Conservation (phyloP, 1,284 basidiomycete species). For the Ganoderma boninense region DNA sequence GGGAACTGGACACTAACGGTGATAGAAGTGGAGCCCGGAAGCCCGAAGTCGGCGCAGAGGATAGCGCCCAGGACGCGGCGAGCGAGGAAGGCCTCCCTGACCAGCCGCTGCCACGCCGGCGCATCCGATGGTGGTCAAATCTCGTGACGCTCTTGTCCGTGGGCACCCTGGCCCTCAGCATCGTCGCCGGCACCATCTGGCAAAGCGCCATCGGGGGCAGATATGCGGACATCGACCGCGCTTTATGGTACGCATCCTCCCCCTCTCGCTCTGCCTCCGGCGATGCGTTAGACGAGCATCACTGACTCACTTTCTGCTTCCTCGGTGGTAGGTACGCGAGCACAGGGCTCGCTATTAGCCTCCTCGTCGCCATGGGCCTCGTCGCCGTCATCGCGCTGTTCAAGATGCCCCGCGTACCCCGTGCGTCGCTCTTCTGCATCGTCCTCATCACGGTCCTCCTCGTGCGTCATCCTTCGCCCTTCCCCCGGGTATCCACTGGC, state of each 20-base stretch:
- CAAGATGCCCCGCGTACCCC: constrained; percentile 20
- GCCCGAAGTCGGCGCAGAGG: not conserved
- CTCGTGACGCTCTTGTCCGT: constrained; percentile 34
- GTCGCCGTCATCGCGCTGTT: constrained; percentile 12
- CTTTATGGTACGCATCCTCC: constrained; percentile 28
- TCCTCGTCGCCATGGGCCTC: constrained; percentile 2
- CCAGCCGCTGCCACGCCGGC: constrained; percentile 23
- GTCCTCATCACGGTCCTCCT: constrained; percentile 15
- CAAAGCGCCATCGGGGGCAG: constrained; percentile 28
- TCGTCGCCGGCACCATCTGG: constrained; percentile 40
- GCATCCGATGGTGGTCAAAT: constrained; percentile 39
- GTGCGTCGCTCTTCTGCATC: constrained; percentile 7
- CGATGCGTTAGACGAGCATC: too few species aligned
- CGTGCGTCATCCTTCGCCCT: constrained; percentile 15
- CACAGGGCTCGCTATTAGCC: constrained; percentile 19
- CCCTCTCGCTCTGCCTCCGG: too few species aligned
- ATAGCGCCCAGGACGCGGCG: too few species aligned
- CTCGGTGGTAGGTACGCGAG: constrained; percentile 29
- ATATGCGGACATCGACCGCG: constrained; percentile 33
- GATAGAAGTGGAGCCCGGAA: not conserved
- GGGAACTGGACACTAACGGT: not conserved
- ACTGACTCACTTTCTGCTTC: too few species aligned
- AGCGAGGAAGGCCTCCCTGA: constrained; percentile 20
- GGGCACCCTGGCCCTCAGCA: constrained; percentile 35
- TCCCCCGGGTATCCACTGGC: not conserved